Evolutionary conservation across 192 early-diverging fungal species (phyloP).

Genomic region (Gamsiella multidivaricata): DNA sequence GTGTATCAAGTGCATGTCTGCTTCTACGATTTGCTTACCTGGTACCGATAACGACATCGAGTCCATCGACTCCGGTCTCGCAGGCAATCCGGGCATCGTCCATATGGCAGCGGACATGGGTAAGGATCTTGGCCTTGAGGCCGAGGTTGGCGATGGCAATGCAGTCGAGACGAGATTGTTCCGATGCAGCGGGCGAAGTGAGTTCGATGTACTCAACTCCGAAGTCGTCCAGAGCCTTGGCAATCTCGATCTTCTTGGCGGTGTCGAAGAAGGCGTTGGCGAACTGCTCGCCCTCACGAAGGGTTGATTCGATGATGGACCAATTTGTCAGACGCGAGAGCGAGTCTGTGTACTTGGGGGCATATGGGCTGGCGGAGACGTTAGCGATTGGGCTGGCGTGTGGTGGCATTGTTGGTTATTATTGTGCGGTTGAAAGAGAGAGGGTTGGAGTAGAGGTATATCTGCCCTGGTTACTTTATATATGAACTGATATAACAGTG

Average conservation of each 20-base stretch:
- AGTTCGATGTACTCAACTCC: constrained; percentile 99
- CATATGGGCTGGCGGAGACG: constrained; percentile 56
- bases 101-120: constrained; percentile 98
- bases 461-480: no score
- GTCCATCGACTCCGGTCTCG: constrained; percentile 96
- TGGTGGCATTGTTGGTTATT: constrained; percentile 34
- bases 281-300: constrained; percentile 99
- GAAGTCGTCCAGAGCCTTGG: constrained; percentile 97
- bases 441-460: neutral
- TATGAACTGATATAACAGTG: no score
- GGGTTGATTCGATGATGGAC: constrained; percentile 95
- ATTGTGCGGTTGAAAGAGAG: neutral
- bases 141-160: constrained; percentile 91
- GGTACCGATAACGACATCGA: constrained; percentile 98
- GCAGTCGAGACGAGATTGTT: constrained; percentile 95
- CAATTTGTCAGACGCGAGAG: constrained; percentile 91
- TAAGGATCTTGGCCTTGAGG: constrained; percentile 97
- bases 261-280: constrained; percentile 98
- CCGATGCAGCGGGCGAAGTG: constrained; percentile 96
- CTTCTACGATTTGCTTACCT: no score
- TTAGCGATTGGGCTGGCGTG: constrained; percentile 44
- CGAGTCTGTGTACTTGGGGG: constrained; percentile 69
- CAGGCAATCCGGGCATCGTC: constrained; percentile 97
- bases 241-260: constrained; percentile 98
- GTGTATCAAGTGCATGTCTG: neutral